phyloP scores from a whole-genome alignment of 2,329 filamentous ascomycete species.

The Ophiosphaerella herpotricha region DNA sequence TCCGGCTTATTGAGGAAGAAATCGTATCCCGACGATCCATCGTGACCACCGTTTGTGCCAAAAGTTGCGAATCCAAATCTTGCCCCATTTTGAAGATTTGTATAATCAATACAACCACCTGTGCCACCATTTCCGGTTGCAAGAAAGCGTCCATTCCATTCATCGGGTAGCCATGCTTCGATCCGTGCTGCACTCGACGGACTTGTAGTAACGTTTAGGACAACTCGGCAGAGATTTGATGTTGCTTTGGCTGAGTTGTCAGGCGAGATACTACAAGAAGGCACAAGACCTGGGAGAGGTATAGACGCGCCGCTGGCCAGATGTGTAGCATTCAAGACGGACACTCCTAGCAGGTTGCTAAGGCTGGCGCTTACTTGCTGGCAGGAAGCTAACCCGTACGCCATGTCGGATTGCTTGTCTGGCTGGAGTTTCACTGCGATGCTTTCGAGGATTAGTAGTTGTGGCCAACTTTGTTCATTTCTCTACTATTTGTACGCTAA shows the following conservation, averaged over 20 bases:
- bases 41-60: conserved; percentile 47
- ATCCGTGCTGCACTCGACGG: conserved; percentile 35
- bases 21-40: conserved; percentile 47
- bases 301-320: conserved; percentile 4
- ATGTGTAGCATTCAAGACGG: conserved; percentile 11
- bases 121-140: conserved; percentile 45
- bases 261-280: conserved; percentile 5
- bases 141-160: conserved; percentile 45
- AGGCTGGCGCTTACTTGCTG: conserved; percentile 8
- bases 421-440: background rate
- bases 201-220: conserved; percentile 6
- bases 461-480: background rate
- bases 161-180: conserved; percentile 46
- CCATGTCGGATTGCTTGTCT: conserved; percentile 1
- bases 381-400: conserved; percentile 6
- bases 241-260: conserved; percentile 8
- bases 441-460: background rate
- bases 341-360: conserved; percentile 2
- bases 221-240: conserved; percentile 12
- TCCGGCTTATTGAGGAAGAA: conserved; percentile 53
- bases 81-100: conserved; percentile 41
- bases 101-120: conserved; percentile 41
- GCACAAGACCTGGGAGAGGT: conserved; percentile 7
- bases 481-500: background rate
- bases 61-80: conserved; percentile 45